Percentiles rank a stretch among this genome's conserved stretches.
phyloP scores from a whole-genome alignment of 805 yeast genomes.

The Nematodospora valgi region DNA sequence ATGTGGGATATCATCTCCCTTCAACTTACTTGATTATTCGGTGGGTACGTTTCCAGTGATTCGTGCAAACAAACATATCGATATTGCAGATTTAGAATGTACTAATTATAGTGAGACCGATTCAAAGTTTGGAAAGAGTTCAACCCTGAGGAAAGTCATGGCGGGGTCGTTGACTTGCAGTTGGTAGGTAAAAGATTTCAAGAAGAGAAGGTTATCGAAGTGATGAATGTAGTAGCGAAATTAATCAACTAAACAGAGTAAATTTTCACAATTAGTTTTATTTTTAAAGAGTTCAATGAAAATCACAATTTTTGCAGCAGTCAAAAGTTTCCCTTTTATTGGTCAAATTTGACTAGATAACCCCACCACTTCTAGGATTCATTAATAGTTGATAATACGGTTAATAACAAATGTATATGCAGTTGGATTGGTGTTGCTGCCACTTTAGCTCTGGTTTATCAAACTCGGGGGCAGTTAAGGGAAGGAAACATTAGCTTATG shows the following conservation, averaged over 20 bases:
- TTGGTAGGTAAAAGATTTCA: constrained; percentile 55
- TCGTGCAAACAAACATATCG: constrained; percentile 45
- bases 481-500: no score
- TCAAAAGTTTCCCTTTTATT: no score
- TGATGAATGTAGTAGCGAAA: constrained; percentile 30
- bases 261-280: no score
- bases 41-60: constrained; percentile 52
- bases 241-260: constrained; percentile 6
- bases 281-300: no score
- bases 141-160: constrained; percentile 51
- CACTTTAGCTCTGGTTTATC: no score
- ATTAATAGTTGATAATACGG: no score
- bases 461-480: no score
- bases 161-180: constrained; percentile 65
- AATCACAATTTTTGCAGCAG: no score
- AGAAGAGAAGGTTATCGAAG: constrained; percentile 58
- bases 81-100: constrained; percentile 23
- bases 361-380: no score
- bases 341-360: no score
- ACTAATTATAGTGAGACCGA: constrained; percentile 41
- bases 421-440: no score
- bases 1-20: constrained; percentile 41
- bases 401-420: no score
- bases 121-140: constrained; percentile 34
- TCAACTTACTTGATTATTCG: constrained; percentile 23